Evolutionary conservation across 2,329 filamentous ascomycete genomes (phyloP).

Genomic region (Lasiodiplodia sp.): DNA sequence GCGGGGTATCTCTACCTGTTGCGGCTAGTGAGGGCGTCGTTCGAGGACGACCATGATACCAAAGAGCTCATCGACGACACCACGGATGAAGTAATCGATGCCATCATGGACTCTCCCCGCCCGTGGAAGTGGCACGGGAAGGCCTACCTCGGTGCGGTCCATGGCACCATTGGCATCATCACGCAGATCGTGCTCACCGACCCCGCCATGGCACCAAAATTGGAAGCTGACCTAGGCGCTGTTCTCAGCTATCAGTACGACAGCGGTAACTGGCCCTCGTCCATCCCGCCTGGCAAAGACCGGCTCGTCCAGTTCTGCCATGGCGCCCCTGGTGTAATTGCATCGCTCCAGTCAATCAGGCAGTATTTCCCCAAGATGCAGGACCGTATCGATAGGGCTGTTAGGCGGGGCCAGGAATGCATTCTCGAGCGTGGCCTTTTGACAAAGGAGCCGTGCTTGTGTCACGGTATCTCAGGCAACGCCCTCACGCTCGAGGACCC

Average conservation of each 20-base stretch:
- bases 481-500: constrained; percentile 62
- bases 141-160: constrained; percentile 69
- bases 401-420: constrained; percentile 60
- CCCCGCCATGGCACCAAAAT: constrained; percentile 60
- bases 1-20: constrained; percentile 74
- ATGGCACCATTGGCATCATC: constrained; percentile 74
- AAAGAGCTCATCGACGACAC: constrained; percentile 62
- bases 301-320: constrained; percentile 71
- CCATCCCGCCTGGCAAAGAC: constrained; percentile 57
- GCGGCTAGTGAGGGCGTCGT: constrained; percentile 66
- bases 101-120: constrained; percentile 63
- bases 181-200: constrained; percentile 71
- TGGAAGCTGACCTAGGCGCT: constrained; percentile 61
- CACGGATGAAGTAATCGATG: constrained; percentile 64
- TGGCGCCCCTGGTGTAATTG: constrained; percentile 69
- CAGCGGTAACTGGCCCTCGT: constrained; percentile 70
- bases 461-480: constrained; percentile 71
- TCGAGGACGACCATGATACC: constrained; percentile 58
- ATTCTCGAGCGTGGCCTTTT: constrained; percentile 66
- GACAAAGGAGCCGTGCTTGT: constrained; percentile 70
- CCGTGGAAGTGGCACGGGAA: constrained; percentile 72
- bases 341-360: constrained; percentile 64
- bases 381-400: constrained; percentile 61
- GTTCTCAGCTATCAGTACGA: constrained; percentile 67
- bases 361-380: constrained; percentile 64